Percentiles rank a stretch among this genome's conserved stretches.
These are phyloP conservation scores for Craterostigma plantagineum DNA, from an alignment of 257 asterid genomes.

Conservation along the genomic window DNA sequence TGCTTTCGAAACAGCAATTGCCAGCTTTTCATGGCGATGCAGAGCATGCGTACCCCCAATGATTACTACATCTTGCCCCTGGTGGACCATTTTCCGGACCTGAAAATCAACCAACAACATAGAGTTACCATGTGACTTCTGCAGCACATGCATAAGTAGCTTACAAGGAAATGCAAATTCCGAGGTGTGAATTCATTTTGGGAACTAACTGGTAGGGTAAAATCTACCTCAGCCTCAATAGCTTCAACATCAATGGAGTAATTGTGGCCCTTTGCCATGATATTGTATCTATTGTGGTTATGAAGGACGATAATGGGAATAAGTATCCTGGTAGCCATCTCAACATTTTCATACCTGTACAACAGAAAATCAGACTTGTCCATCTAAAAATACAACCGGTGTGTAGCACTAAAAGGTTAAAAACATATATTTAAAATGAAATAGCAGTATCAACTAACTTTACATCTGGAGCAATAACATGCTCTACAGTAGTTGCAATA, in stretches of 20 bases:
- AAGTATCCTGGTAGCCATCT: slow-evolving; percentile 81
- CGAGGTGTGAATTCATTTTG: not conserved
- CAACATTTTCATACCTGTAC: slow-evolving; percentile 95
- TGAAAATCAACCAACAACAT: slow-evolving; percentile 19
- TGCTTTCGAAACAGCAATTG: slow-evolving; percentile 97
- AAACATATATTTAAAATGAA: not conserved
- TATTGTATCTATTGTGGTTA: slow-evolving; percentile 86
- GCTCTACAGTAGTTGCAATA: slow-evolving; percentile 78
- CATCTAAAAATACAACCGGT: not conserved
- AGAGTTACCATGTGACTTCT: slow-evolving; percentile 9
- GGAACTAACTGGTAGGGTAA: slow-evolving; percentile 6
- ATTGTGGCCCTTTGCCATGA: slow-evolving; percentile 77
- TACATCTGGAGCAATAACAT: slow-evolving; percentile 90
- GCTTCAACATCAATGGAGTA: slow-evolving; percentile 74
- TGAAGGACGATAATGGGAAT: slow-evolving; percentile 88
- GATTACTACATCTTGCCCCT: slow-evolving; percentile 77
- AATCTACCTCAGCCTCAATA: slow-evolving; percentile 72
- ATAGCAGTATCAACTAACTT: slow-evolving; percentile 24
- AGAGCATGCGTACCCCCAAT: slow-evolving; percentile 82
- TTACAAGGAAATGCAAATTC: too few relatives aligned
- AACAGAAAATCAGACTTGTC: slow-evolving; percentile 5
- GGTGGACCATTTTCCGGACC: slow-evolving; percentile 85
- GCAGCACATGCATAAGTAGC: too few relatives aligned
- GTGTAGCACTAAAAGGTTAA: slow-evolving; percentile 9
- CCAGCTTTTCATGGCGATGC: slow-evolving; percentile 86